Percentiles rank a stretch among this genome's conserved stretches.
Evolutionary conservation across 2,329 filamentous ascomycete genomes (phyloP).

Genomic region (Paecilomyces formosus): DNA sequence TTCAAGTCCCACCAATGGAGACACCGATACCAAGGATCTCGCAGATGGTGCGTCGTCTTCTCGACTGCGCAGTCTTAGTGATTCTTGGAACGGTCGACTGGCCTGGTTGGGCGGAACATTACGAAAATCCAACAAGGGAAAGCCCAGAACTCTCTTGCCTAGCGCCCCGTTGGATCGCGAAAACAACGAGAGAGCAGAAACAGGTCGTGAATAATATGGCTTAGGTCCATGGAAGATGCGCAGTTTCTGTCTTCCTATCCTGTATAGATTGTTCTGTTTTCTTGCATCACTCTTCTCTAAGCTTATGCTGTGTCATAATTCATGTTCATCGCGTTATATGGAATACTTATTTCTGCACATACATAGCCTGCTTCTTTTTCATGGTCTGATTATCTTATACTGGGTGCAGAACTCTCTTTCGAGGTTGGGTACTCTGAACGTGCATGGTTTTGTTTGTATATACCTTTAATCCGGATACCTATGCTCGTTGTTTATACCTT

Average conservation of each 20-base stretch:
- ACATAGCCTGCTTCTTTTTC: neutral
- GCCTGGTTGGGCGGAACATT: conserved; percentile 29
- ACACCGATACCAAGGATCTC: conserved; percentile 4
- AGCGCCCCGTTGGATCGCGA: neutral
- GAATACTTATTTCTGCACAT: neutral
- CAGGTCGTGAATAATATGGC: neutral
- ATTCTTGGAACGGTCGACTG: conserved; percentile 28
- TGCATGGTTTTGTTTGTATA: neutral
- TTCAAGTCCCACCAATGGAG: neutral
- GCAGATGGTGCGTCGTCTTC: conserved; percentile 12
- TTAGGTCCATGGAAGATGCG: neutral
- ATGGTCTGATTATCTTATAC: neutral
- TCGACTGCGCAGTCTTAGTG: conserved; percentile 29
- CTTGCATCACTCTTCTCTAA: neutral
- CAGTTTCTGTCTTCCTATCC: neutral
- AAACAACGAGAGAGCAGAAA: neutral
- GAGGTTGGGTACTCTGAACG: neutral
- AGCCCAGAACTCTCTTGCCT: neutral
- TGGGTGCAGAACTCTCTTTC: neutral
- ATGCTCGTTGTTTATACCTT: neutral
- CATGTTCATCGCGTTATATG: neutral
- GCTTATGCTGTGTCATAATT: too few species aligned
- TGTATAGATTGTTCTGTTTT: neutral
- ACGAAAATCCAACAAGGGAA: conserved; percentile 7
- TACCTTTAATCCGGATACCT: neutral